Base-by-base conservation (phyloP, 495 filamentous ascomycete genomes). In the Penicillium herquei region DNA sequence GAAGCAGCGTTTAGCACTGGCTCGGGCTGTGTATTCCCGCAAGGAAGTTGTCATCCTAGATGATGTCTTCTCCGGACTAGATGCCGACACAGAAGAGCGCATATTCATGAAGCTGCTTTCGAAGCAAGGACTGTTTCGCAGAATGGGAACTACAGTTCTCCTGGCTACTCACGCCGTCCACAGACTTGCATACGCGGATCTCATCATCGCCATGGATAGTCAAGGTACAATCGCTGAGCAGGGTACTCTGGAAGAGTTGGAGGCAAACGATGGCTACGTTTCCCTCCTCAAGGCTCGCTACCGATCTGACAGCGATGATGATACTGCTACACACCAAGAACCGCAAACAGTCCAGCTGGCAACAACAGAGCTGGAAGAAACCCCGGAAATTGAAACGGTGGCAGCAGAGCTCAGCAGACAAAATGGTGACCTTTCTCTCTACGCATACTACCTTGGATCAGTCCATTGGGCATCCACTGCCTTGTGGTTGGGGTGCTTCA, bases 51-150 rank as follows among this genome's bases (percentile, higher is more conserved):
- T 78, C 4, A 50, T 81, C 3, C 54, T 81, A 6, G 77, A 79
- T 52, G 75, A 84, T 58, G 59, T 77, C 7, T 71, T 84, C 30
- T 78, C 67, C 34, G 78, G 69, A 0, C 61, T 81, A 6, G 80
- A 83, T 53, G 63, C 68, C 0, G 61, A 69, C 16, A 81, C 79
- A 3, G 77, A 78, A 55, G 66, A 75, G 9, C 61, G 66, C 2
- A 68, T 84, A 1, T 80, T 78, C 39, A 61, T 67, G 0, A 61
- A 64, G 8, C 60, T 82, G 3, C 75, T 82, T 31, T 66, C 50
- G 5, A 39, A 33, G 0, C 7, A 39, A 32, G 55, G 63, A 31
- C 11, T 63, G 6, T 16, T 56, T 11, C 41, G 50, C 7, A 14
- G 34, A n/a, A 17, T 46, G 7, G 37, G 37, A 3, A 48, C 58